Base-by-base conservation (phyloP, 1,139 yeast species). In the Hyphopichia pseudoburtonii region DNA sequence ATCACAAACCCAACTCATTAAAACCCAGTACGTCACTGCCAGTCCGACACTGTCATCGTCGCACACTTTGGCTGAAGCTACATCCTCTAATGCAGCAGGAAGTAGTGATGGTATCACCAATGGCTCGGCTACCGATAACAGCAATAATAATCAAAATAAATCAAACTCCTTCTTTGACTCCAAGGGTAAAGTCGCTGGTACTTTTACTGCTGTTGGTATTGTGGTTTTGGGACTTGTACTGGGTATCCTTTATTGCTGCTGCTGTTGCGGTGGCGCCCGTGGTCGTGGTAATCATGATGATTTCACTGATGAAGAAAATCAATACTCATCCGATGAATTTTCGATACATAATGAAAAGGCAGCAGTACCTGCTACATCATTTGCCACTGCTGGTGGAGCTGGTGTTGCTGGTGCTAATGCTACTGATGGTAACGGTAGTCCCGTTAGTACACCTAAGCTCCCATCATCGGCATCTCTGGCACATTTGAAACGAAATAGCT, bases 171-270 rank as follows among this genome's bases (percentile, higher is more conserved):
- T 80, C 50, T 82, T 80, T 54, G 73, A 73, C 44, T 60, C 74
- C 35, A 73, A 68, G 39, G 87, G 86, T 1, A 80, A 80, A 47
- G 88, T 83, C 1, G 89, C 87, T 0, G 89, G 89, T 10, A 80
- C 82, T 0, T 83, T 83, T 57, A 74, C 84, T 0, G 88, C 76
- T 0, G 88, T 83, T 5, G 88, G 84, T 2, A 53, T 82, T 3
- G 78, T 76, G 3, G 76, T 60, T 0, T 51, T 71, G 1, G 78
- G 70, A 1, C 33, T 78, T 1, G 43, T 77, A 1, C 29, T 49
- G 0, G 66, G 59, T 3, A 39, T 65, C 1, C 40, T 67, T 6
- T 68, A 64, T 47, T 68, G 67, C 48, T 70, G 73, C 44, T 69
- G 70, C 41, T 65, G 64, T 28, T 53, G 51, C 11, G 38, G 47